Evolutionary conservation across 2,329 filamentous ascomycete genomes (phyloP), one percentile per base, ranked within the genome.

Genomic region (Colletotrichum sp.): DNA sequence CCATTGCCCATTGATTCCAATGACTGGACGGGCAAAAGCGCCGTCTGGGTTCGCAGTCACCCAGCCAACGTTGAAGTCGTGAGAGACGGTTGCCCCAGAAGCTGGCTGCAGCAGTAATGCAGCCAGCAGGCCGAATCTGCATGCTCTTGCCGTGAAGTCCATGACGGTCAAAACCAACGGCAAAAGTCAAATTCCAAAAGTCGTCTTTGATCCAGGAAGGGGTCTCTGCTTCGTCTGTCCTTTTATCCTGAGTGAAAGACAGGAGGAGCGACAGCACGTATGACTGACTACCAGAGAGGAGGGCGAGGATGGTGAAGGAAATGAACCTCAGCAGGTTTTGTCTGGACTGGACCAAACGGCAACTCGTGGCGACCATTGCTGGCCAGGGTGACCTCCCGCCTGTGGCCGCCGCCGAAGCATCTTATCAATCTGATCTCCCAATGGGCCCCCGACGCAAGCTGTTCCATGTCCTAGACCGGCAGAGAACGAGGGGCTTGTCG

Each of bases 1-100:
- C 93, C 94, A 95, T 85, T 93, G 83, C 6, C 91, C 91, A 80
- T 97, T 96, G 85, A 97, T 93, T 62, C 93, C 94, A 81, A 96
- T 95, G 5, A 91, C 90, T n/a, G 92, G 89, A 36, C 94, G 89
- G 52, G 90, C 87, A 75, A 89, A 89, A 9, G 88, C 86, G 27
- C 92, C 93, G 85, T 96, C 95, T 0, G 95, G 95, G 79, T 94
- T 93, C 39, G 93, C 91, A 57, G 85, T 90, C 13, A 95, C 91
- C 94, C 94, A 96, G 74, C 89, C 90, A 78, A 95, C 88, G 79
- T 93, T 91, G 85, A 94, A 95, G 82, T 95, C 88, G 80, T 93
- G 91, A 6, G 86, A 88, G 70, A 92, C 85, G 0, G 87, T 90
- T 11, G 77, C 78, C 15, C 86, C 83, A 57, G 81, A 77, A 44